Evolutionary conservation across 192 early-diverging fungal species (phyloP).

Genomic region (Tieghemiomyces parasiticus): DNA sequence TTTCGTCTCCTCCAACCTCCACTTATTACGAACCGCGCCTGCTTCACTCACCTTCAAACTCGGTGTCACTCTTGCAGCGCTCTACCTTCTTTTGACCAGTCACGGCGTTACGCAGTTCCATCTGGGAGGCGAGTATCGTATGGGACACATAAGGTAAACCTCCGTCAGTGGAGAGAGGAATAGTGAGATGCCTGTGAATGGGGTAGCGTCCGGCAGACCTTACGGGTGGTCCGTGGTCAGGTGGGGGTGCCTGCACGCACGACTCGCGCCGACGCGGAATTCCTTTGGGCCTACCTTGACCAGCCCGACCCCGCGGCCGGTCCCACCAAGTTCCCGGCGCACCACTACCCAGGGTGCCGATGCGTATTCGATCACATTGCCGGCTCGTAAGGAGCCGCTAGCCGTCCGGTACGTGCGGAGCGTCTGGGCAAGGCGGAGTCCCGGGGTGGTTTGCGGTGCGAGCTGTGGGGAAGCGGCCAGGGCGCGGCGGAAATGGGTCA

Average conservation of each 20-base stretch:
- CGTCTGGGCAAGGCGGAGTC: too few relatives aligned
- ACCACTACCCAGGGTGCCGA: slow-evolving; percentile 51
- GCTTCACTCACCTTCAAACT: slow-evolving; percentile 39
- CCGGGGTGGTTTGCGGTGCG: too few relatives aligned
- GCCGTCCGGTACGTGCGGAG: background rate
- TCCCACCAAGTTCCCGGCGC: slow-evolving; percentile 42
- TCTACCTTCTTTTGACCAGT: slow-evolving; percentile 39
- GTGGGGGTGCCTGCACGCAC: background rate
- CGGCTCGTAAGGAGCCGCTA: slow-evolving; percentile 35
- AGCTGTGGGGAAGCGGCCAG: too few relatives aligned
- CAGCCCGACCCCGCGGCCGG: slow-evolving; percentile 49
- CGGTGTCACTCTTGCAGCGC: slow-evolving; percentile 52
- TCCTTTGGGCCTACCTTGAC: slow-evolving; percentile 27
- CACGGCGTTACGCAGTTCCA: slow-evolving; percentile 54
- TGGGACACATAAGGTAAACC: background rate
- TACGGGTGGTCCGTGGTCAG: background rate
- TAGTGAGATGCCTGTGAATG: background rate
- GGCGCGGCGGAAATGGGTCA: too few relatives aligned
- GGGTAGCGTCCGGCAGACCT: background rate
- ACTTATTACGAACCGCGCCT: too few relatives aligned
- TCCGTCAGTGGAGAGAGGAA: slow-evolving; percentile 9
- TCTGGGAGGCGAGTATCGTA: slow-evolving; percentile 17
- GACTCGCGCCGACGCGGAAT: background rate
- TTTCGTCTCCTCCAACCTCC: too few relatives aligned
- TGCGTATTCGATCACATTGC: slow-evolving; percentile 52